phyloP scores from a whole-genome alignment of 169 alveolate genomes.

The Cryptosporidium xiaoi region DNA sequence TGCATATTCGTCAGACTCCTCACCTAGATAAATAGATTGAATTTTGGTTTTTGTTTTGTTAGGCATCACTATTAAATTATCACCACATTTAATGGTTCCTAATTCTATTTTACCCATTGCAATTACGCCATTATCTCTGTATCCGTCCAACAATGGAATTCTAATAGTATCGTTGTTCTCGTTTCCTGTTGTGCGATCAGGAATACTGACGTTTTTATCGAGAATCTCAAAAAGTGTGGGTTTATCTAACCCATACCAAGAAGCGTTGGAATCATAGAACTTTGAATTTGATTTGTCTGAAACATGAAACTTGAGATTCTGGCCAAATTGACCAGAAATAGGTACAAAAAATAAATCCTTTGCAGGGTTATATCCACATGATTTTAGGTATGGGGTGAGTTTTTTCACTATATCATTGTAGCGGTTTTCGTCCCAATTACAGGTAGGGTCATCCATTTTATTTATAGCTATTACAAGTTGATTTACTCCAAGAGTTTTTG shows the following conservation, averaged over 20 bases:
- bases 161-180: constrained; percentile 87
- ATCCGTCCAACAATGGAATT: constrained; percentile 91
- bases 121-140: constrained; percentile 90
- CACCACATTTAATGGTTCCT: constrained; percentile 83
- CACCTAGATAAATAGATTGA: constrained; percentile 81
- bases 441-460: constrained; percentile 99
- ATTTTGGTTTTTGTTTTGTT: constrained; percentile 87
- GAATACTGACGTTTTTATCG: constrained; percentile 75
- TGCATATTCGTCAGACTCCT: constrained; percentile 89
- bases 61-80: constrained; percentile 89
- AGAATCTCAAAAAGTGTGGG: constrained; percentile 89
- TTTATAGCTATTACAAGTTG: constrained; percentile 96
- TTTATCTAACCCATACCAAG: constrained; percentile 82
- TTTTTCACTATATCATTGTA: constrained; percentile 85
- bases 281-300: constrained; percentile 76
- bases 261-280: constrained; percentile 76
- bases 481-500: constrained; percentile 96
- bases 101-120: constrained; percentile 93
- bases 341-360: constrained; percentile 95
- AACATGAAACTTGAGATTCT: constrained; percentile 90
- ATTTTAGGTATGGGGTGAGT: constrained; percentile 90
- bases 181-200: constrained; percentile 56
- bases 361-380: constrained; percentile 90
- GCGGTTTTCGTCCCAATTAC: constrained; percentile 94
- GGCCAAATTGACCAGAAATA: constrained; percentile 96